phyloP scores from a whole-genome alignment of 1,284 basidiomycete species.

The Boletellus dicymbophilus region DNA sequence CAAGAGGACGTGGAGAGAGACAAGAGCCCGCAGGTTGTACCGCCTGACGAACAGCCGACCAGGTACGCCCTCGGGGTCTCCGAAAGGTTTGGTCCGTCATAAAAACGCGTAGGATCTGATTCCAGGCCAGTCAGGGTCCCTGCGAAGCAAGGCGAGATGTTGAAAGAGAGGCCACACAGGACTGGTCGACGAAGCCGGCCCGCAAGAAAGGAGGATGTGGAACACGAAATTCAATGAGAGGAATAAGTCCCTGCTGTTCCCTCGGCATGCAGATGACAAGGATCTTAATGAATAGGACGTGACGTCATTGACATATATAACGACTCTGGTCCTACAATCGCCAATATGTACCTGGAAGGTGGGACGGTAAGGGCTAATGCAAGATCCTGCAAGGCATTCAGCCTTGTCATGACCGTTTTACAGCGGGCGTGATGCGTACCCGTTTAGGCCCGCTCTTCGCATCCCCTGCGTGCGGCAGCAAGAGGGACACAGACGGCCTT shows the following conservation, averaged over 20 bases:
- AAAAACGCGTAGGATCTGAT: conserved; percentile 3
- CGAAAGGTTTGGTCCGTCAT: conserved; percentile 43
- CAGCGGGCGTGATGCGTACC: background rate
- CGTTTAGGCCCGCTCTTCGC: no score
- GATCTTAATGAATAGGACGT: conserved; percentile 87
- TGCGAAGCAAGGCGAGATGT: conserved; percentile 71
- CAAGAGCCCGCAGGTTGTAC: conserved; percentile 59
- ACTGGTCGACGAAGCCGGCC: conserved; percentile 98
- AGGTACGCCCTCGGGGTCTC: conserved; percentile 62
- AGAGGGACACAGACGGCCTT: conserved; percentile 5
- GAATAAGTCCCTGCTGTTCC: conserved; percentile 67
- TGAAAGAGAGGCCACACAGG: conserved; percentile 85
- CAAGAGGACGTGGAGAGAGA: conserved; percentile 45
- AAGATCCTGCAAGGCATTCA: no score
- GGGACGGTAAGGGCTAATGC: no score
- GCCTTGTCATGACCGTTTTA: no score
- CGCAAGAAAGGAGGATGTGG: conserved; percentile 78
- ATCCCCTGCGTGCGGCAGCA: conserved; percentile 1
- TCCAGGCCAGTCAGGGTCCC: conserved; percentile 67
- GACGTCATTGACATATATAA: no score
- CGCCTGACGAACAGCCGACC: conserved; percentile 47
- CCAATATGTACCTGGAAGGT: no score
- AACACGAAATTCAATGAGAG: conserved; percentile 62
- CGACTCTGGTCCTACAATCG: no score
- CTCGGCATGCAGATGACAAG: conserved; percentile 80